Conservation (phyloP, 1,139 yeast species). For the Scheffersomyces titani region DNA sequence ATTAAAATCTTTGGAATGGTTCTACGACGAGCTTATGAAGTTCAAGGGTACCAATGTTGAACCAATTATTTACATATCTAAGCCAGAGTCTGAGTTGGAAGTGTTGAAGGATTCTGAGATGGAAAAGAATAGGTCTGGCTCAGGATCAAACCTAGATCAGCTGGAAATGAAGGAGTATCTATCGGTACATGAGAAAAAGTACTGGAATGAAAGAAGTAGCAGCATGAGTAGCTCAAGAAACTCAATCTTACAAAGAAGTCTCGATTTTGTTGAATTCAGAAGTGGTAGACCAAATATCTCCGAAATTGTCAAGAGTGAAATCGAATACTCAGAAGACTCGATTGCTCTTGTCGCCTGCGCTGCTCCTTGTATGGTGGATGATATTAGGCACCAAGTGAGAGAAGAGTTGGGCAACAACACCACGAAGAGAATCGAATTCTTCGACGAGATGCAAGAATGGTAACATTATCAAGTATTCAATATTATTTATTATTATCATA, state of each 20-base stretch:
- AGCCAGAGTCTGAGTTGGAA: conserved; percentile 13
- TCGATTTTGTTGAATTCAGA: conserved; percentile 27
- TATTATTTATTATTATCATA: background rate
- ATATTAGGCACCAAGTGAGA: background rate
- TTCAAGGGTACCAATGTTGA: conserved; percentile 24
- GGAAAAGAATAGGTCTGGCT: conserved; percentile 8
- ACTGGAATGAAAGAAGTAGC: conserved; percentile 11
- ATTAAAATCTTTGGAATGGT: conserved; percentile 52
- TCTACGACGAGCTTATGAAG: conserved; percentile 39
- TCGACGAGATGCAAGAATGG: conserved; percentile 8
- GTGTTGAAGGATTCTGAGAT: conserved; percentile 9
- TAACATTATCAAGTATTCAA: background rate
- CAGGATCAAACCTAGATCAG: conserved; percentile 3
- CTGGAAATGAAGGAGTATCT: background rate
- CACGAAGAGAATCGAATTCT: conserved; percentile 6
- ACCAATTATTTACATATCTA: conserved; percentile 40
- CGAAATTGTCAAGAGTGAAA: conserved; percentile 32
- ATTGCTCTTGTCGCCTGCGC: background rate
- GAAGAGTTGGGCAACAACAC: background rate
- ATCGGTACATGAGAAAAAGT: conserved; percentile 11
- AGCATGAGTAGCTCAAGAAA: conserved; percentile 4
- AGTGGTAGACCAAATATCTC: conserved; percentile 46
- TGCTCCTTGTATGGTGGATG: background rate
- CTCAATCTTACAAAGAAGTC: background rate
- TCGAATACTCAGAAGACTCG: conserved; percentile 21